Percentiles rank a stretch among this genome's conserved stretches.
Evolutionary conservation across 805 yeast species (phyloP).

Genomic region (Diddensiella transvaalensis): DNA sequence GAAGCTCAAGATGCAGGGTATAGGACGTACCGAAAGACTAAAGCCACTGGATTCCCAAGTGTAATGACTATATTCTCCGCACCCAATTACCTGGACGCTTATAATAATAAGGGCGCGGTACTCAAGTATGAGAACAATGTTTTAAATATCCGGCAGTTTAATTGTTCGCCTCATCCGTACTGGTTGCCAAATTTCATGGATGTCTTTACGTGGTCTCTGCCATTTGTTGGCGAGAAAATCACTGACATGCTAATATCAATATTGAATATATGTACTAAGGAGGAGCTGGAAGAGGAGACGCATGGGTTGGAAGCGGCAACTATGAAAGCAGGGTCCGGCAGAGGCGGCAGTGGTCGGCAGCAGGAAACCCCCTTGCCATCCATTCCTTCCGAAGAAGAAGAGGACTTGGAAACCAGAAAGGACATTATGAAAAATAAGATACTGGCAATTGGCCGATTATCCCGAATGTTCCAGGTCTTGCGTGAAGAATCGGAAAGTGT

Average conservation of each 20-base stretch:
- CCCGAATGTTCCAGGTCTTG: slow-evolving; percentile 84
- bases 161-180: slow-evolving; percentile 90
- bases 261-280: slow-evolving; percentile 91
- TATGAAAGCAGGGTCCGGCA: slow-evolving; percentile 3
- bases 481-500: slow-evolving; percentile 87
- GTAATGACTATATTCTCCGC: slow-evolving; percentile 90
- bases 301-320: slow-evolving; percentile 1
- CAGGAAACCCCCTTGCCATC: slow-evolving; percentile 2
- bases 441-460: slow-evolving; percentile 92
- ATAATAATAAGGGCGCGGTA: slow-evolving; percentile 93
- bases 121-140: slow-evolving; percentile 86
- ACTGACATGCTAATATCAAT: slow-evolving; percentile 90
- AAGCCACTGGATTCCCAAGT: slow-evolving; percentile 82
- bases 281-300: slow-evolving; percentile 72
- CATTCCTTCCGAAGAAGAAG: slow-evolving; percentile 10
- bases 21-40: slow-evolving; percentile 85
- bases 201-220: slow-evolving; percentile 95
- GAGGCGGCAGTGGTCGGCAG: slow-evolving; percentile 14
- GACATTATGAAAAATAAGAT: slow-evolving; percentile 78
- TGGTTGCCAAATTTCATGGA: slow-evolving; percentile 97
- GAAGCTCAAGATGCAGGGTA: slow-evolving; percentile 98
- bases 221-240: slow-evolving; percentile 94
- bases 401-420: slow-evolving; percentile 22
- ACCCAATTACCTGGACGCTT: slow-evolving; percentile 89
- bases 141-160: slow-evolving; percentile 93